phyloP scores from a whole-genome alignment of 225 moss, liverwort and hornwort species.

The Sphagnum contortum region DNA sequence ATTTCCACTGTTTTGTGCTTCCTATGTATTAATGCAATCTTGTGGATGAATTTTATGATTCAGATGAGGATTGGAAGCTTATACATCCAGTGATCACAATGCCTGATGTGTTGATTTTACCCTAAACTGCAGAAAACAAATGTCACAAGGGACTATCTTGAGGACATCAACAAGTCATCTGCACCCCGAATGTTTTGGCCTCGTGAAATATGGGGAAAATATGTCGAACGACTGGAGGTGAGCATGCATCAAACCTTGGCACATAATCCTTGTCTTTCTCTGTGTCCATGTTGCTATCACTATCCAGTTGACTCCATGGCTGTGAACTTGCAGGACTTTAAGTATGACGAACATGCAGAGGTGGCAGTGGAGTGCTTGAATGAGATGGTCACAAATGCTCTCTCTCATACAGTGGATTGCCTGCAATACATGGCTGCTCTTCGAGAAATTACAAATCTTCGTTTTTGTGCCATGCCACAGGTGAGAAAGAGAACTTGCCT shows the following conservation, averaged over 20 bases:
- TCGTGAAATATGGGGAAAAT: constrained; percentile 84
- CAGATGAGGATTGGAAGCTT: no score
- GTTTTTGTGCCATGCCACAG: constrained; percentile 98
- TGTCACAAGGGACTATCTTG: constrained; percentile 93
- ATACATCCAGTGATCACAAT: not conserved
- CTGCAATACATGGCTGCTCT: constrained; percentile 73
- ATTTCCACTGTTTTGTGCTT: no score
- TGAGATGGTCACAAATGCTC: constrained; percentile 87
- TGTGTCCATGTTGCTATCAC: no score
- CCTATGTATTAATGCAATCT: no score
- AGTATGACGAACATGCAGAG: constrained; percentile 72
- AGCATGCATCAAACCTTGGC: constrained; percentile 1
- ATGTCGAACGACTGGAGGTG: constrained; percentile 52
- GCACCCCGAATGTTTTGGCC: constrained; percentile 99
- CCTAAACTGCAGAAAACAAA: constrained; percentile 69
- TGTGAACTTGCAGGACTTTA: constrained; percentile 59
- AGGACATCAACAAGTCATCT: constrained; percentile 89
- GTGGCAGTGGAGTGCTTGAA: constrained; percentile 73
- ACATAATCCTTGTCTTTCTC: not conserved
- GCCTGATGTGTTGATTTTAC: no score
- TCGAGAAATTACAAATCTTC: constrained; percentile 57
- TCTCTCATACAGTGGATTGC: constrained; percentile 58
- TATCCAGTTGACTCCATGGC: not conserved
- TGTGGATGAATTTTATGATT: no score
- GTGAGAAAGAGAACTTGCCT: constrained; percentile 13